Percentiles rank a stretch among this genome's conserved stretches.
These are phyloP conservation scores for Chlamydomonas sphaeroides DNA, from an alignment of 139 green algal genomes.

Conservation along the genomic window DNA sequence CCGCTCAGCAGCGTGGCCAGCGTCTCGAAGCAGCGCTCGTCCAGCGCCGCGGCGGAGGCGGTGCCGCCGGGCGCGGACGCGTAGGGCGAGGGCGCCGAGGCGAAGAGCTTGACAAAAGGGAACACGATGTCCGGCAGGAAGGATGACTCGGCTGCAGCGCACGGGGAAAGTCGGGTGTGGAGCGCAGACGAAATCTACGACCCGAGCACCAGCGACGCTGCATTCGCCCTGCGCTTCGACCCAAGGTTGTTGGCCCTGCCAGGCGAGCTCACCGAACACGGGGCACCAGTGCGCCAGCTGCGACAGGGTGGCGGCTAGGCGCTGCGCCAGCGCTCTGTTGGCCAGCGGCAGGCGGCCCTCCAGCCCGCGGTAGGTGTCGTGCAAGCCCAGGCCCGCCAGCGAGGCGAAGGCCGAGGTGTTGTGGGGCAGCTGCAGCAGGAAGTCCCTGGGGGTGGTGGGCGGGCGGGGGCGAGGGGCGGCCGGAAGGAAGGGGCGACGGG, in stretches of 20 bases:
- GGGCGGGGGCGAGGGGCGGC: too few relatives aligned
- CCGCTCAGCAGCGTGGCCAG: conserved; percentile 64
- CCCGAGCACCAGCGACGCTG: too few relatives aligned
- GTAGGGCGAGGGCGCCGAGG: neutral
- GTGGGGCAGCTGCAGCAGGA: conserved; percentile 72
- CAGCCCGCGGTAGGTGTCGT: conserved; percentile 57
- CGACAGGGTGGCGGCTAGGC: conserved; percentile 61
- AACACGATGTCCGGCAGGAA: conserved; percentile 71
- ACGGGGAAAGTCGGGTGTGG: neutral
- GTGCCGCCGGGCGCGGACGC: too few relatives aligned
- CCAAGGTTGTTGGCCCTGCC: too few relatives aligned
- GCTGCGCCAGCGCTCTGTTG: conserved; percentile 39
- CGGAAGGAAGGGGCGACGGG: too few relatives aligned
- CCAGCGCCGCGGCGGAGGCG: neutral
- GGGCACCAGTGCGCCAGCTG: conserved; percentile 76
- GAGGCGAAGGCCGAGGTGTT: conserved; percentile 64
- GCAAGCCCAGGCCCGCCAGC: conserved; percentile 58
- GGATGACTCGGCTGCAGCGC: conserved; percentile 47
- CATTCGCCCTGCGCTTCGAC: too few relatives aligned
- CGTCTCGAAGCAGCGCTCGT: conserved; percentile 56
- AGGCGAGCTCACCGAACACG: conserved; percentile 62
- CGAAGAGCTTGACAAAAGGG: conserved; percentile 73
- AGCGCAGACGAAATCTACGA: neutral
- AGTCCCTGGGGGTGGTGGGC: conserved; percentile 49
- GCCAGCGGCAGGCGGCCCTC: conserved; percentile 35